phyloP scores from a whole-genome alignment of 2,329 filamentous ascomycete genomes.

The Fusarium torreyae region DNA sequence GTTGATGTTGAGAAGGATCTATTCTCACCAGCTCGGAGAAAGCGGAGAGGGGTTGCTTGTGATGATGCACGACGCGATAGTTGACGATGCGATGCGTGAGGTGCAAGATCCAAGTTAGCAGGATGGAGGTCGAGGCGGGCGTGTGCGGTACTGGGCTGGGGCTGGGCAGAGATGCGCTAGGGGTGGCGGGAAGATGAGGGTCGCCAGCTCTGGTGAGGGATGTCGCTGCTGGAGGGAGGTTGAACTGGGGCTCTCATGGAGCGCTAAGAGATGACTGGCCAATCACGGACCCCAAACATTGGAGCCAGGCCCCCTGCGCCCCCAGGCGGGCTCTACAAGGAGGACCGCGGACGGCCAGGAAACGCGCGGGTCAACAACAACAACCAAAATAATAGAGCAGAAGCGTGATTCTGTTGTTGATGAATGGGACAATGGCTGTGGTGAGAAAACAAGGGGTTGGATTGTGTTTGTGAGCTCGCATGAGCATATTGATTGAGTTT shows the following conservation, averaged over 20 bases:
- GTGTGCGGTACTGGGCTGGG: constrained; percentile 39
- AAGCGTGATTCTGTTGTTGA: constrained; percentile 34
- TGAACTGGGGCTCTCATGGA: constrained; percentile 46
- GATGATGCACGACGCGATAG: constrained; percentile 41
- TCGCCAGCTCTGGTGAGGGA: constrained; percentile 46
- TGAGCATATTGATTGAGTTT: not conserved
- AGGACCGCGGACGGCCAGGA: constrained; percentile 49
- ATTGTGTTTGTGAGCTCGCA: not conserved
- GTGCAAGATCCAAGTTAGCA: constrained; percentile 44
- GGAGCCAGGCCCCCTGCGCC: constrained; percentile 30
- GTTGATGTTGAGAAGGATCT: constrained; percentile 18
- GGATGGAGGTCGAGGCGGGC: constrained; percentile 43
- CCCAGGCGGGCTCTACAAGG: constrained; percentile 33
- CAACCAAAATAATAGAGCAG: constrained; percentile 48
- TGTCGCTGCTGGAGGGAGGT: constrained; percentile 50
- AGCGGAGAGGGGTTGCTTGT: constrained; percentile 27
- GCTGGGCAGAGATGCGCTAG: constrained; percentile 41
- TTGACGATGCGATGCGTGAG: constrained; percentile 39
- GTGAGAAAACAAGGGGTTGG: constrained; percentile 15
- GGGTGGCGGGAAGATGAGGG: constrained; percentile 49
- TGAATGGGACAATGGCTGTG: constrained; percentile 13
- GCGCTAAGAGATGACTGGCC: constrained; percentile 44
- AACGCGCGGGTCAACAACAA: constrained; percentile 52
- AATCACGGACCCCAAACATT: constrained; percentile 40
- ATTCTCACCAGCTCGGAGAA: constrained; percentile 11